Conservation (phyloP, 345 rosid genomes). For the Acer negundo region DNA sequence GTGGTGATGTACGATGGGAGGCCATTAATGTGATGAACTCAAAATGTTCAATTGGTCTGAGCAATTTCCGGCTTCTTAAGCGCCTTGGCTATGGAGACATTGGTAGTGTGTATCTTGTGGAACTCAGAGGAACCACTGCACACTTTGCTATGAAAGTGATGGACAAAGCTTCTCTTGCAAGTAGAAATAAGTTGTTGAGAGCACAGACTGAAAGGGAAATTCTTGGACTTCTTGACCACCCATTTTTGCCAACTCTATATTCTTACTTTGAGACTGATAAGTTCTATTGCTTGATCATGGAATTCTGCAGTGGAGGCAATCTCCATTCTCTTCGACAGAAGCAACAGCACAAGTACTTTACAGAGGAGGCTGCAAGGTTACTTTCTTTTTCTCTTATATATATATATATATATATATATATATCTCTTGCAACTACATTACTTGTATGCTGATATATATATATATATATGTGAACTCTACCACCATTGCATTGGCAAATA, state of each 20-base stretch:
- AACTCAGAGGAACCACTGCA: slow-evolving; percentile 68
- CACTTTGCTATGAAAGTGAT: slow-evolving; percentile 81
- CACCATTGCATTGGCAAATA: too few relatives aligned
- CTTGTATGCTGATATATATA: background rate
- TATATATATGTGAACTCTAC: background rate
- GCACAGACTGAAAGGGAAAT: slow-evolving; percentile 75
- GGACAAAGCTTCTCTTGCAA: slow-evolving; percentile 81
- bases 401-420: background rate
- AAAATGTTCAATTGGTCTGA: slow-evolving; percentile 60
- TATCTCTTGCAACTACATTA: background rate
- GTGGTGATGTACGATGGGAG: slow-evolving; percentile 88
- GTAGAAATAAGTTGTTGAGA: slow-evolving; percentile 78
- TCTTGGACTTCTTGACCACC: slow-evolving; percentile 67
- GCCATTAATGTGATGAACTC: slow-evolving; percentile 54
- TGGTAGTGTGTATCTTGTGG: slow-evolving; percentile 71
- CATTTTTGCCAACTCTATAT: slow-evolving; percentile 66
- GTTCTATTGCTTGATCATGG: slow-evolving; percentile 72
- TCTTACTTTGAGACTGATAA: slow-evolving; percentile 71
- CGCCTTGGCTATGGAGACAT: slow-evolving; percentile 92
- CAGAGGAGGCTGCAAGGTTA: slow-evolving; percentile 72
- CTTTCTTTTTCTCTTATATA: background rate
- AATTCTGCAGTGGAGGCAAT: slow-evolving; percentile 78
- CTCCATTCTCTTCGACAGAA: slow-evolving; percentile 80
- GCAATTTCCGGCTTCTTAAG: slow-evolving; percentile 78
- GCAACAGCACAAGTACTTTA: slow-evolving; percentile 63